A percentile compares a stretch with the other conserved stretches of the same genome.
Evolutionary conservation across 441 rosid species (phyloP).

Genomic region (Manihot esculenta): DNA sequence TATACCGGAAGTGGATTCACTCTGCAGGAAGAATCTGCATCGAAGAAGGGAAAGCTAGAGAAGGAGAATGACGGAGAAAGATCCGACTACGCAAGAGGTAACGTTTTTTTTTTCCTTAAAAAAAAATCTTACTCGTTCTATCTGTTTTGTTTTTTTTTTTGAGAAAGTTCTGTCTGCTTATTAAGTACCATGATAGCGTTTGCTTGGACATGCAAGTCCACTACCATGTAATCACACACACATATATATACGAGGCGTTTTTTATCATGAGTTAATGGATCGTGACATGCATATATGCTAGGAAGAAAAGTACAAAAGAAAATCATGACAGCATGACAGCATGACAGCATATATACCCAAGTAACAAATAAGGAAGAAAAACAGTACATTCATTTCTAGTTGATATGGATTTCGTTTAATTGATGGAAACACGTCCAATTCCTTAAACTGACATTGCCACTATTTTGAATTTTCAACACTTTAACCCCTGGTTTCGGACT

Average conservation of each 20-base stretch:
- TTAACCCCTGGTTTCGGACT: not conserved
- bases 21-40: constrained; percentile 69
- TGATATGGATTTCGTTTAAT: not conserved
- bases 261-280: not conserved
- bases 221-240: no score
- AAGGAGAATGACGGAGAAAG: constrained; percentile 71
- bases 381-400: not conserved
- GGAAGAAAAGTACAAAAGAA: constrained; percentile 10
- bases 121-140: not conserved
- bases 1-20: constrained; percentile 63
- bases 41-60: constrained; percentile 89
- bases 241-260: no score
- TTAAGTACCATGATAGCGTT: not conserved
- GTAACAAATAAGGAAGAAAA: not conserved
- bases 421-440: not conserved
- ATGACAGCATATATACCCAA: no score
- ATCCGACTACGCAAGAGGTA: constrained; percentile 56
- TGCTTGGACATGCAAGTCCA: constrained; percentile 23
- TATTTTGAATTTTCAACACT: not conserved
- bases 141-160: no score
- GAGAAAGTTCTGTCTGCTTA: no score
- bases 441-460: not conserved
- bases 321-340: not conserved
- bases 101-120: not conserved
- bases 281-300: not conserved